Evolutionary conservation across 2,329 filamentous ascomycete species (phyloP).

Genomic region (Aspergillus amoenus): DNA sequence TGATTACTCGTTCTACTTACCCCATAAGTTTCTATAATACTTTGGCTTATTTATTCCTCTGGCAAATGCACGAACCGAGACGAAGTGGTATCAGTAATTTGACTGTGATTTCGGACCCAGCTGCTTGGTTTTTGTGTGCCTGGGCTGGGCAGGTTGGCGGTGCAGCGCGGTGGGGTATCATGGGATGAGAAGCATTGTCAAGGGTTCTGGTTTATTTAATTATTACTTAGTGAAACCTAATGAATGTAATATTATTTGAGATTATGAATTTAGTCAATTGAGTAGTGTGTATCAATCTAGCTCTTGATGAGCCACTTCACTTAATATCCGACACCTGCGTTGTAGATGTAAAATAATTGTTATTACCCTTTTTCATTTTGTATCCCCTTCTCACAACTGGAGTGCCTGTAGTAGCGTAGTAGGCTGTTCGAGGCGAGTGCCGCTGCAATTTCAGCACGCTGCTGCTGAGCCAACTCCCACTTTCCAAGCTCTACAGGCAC

Average conservation of each 20-base stretch:
- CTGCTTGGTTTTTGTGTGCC: neutral
- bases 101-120: neutral
- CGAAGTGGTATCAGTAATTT: neutral
- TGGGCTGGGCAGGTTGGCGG: neutral
- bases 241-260: constrained; percentile 22
- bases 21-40: constrained; percentile 3
- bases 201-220: constrained; percentile 4
- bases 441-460: neutral
- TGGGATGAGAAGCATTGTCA: neutral
- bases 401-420: too few relatives aligned
- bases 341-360: too few relatives aligned
- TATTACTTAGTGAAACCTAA: constrained; percentile 2
- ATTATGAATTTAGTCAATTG: neutral
- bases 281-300: neutral
- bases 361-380: too few relatives aligned
- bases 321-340: too few relatives aligned
- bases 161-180: neutral
- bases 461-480: too few relatives aligned
- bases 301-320: too few relatives aligned
- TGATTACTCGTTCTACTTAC: constrained; percentile 3
- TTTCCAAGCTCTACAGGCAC: too few relatives aligned
- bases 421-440: too few relatives aligned
- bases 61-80: neutral
- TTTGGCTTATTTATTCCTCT: neutral
- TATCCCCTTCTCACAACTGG: too few relatives aligned